Conservation (phyloP, 331 rosid species). For the Quercus tomentella region DNA sequence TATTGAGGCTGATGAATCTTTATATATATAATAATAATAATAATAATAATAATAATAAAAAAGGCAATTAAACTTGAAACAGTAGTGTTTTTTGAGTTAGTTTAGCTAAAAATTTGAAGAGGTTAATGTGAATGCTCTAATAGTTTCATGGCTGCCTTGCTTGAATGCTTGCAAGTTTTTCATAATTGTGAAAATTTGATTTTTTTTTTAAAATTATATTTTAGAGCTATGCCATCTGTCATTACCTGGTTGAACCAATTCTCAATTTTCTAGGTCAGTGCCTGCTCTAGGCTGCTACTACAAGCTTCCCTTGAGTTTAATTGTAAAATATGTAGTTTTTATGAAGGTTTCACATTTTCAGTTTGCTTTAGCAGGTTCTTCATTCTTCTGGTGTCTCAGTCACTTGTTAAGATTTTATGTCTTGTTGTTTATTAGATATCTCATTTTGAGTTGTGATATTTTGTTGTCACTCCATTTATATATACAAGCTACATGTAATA, state of each 20-base stretch:
- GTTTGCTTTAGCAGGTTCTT: not conserved
- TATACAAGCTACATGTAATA: not conserved
- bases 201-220: not conserved
- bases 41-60: too few species aligned
- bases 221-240: not conserved
- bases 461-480: not conserved
- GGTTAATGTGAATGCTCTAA: too few species aligned
- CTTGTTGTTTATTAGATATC: not conserved
- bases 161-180: not conserved
- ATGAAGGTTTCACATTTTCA: not conserved
- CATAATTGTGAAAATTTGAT: constrained; percentile 1
- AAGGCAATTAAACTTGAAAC: too few species aligned
- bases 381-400: not conserved
- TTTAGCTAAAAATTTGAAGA: too few species aligned
- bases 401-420: not conserved
- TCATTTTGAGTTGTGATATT: constrained; percentile 8
- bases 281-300: not conserved
- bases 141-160: not conserved
- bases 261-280: constrained; percentile 13
- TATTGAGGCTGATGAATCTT: too few species aligned
- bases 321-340: not conserved
- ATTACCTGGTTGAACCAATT: constrained; percentile 6
- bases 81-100: too few species aligned
- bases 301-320: not conserved
- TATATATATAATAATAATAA: too few species aligned